These are phyloP conservation scores for Coniferiporia sulphurascens DNA, from an alignment of 1,284 basidiomycete species.

Conservation along the genomic window DNA sequence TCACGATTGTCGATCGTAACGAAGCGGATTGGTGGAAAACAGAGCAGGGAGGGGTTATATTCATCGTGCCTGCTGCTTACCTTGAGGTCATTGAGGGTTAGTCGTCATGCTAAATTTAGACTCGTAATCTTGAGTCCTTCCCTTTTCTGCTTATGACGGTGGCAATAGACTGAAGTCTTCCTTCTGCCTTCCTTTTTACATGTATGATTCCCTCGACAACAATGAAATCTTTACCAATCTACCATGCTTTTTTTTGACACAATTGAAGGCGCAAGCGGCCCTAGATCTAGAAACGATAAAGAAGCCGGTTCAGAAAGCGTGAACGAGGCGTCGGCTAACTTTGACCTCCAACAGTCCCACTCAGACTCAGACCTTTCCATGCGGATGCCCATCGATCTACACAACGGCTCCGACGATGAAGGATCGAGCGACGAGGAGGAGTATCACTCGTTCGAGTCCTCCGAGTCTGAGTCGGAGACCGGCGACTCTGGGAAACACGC, in stretches of 20 bases:
- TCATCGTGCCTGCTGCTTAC: slow-evolving; percentile 87
- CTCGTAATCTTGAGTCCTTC: slow-evolving; percentile 42
- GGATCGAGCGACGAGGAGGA: slow-evolving; percentile 34
- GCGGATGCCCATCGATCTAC: slow-evolving; percentile 6
- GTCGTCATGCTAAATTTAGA: slow-evolving; percentile 44
- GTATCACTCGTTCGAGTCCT: slow-evolving; percentile 27
- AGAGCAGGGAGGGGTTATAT: slow-evolving; percentile 76
- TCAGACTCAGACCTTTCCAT: slow-evolving; percentile 3
- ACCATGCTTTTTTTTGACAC: slow-evolving; percentile 1
- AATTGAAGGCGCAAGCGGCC: slow-evolving; percentile 6
- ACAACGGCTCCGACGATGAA: slow-evolving; percentile 20
- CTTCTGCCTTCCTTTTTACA: slow-evolving; percentile 46
- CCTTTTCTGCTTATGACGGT: slow-evolving; percentile 50
- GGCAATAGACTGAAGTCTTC: slow-evolving; percentile 66
- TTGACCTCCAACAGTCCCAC: background rate
- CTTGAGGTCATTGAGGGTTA: slow-evolving; percentile 83
- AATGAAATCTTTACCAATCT: slow-evolving; percentile 27
- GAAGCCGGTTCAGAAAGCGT: slow-evolving; percentile 23
- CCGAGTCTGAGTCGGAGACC: slow-evolving; percentile 45
- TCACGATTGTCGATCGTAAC: slow-evolving; percentile 74
- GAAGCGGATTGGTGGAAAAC: slow-evolving; percentile 94
- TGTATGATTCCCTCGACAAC: slow-evolving; percentile 29
- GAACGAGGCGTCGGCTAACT: slow-evolving; percentile 3
- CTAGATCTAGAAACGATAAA: slow-evolving; percentile 15
- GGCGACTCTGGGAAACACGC: slow-evolving; percentile 34